Percentiles rank a stretch among this genome's conserved stretches.
Conservation (phyloP, 1,284 basidiomycete species). For the Pseudozyma sp. region DNA sequence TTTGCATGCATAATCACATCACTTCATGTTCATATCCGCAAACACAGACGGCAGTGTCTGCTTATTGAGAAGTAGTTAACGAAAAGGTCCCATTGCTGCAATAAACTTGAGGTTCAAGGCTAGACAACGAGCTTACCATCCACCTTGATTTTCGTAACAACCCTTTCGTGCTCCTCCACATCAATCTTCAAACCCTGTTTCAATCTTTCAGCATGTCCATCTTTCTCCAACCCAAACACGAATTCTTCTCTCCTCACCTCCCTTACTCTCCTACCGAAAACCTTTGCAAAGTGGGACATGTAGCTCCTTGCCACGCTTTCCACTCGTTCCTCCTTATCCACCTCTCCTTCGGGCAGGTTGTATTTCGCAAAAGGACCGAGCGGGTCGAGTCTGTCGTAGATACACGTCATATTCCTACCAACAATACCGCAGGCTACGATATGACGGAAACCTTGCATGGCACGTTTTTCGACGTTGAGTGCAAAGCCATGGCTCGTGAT, state of each 20-base stretch:
- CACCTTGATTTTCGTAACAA: conserved; percentile 13
- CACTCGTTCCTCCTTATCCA: conserved; percentile 2
- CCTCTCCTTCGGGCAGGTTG: neutral
- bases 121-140: conserved; percentile 14
- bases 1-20: too few species aligned
- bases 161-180: conserved; percentile 1
- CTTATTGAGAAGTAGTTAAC: neutral
- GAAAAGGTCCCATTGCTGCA: neutral
- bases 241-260: conserved; percentile 14
- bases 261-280: conserved; percentile 24
- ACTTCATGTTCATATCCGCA: too few species aligned
- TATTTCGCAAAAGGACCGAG: conserved; percentile 16
- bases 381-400: conserved; percentile 47
- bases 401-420: conserved; percentile 79
- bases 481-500: conserved; percentile 95
- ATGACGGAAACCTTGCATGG: conserved; percentile 80
- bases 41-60: too few species aligned
- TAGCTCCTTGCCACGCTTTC: conserved; percentile 21
- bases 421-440: conserved; percentile 92
- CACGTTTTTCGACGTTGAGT: conserved; percentile 86
- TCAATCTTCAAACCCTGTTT: conserved; percentile 5
- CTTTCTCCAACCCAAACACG: conserved; percentile 6
- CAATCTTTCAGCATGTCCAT: neutral
- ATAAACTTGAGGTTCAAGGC: too few species aligned
- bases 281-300: conserved; percentile 18